A percentile compares a stretch with the other conserved stretches of the same genome.
Conservation (phyloP, 768 basidiomycete species). For the Hebeloma cylindrosporum region DNA sequence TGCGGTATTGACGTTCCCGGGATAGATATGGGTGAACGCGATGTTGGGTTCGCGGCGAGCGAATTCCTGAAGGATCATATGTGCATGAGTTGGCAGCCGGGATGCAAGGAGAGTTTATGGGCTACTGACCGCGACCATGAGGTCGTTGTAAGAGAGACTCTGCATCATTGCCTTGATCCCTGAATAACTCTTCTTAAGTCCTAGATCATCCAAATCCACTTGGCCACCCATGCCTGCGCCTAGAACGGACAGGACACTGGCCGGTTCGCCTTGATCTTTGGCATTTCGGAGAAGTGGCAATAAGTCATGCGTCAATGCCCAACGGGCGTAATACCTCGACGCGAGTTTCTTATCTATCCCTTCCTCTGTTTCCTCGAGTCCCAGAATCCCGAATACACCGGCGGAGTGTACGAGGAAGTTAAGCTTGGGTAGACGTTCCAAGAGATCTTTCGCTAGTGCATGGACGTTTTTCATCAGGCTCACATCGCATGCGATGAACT, state of each 20-base stretch:
- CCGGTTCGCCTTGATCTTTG: constrained; percentile 34
- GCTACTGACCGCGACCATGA: constrained; percentile 34
- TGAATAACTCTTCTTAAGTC: constrained; percentile 35
- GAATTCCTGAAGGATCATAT: constrained; percentile 29
- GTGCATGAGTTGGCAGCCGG: not conserved
- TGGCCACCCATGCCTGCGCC: constrained; percentile 26
- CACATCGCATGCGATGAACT: constrained; percentile 43
- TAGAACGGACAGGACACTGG: constrained; percentile 38
- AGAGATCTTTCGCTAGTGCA: constrained; percentile 28
- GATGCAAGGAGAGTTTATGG: not conserved
- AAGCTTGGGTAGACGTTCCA: constrained; percentile 32
- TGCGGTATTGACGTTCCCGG: constrained; percentile 39
- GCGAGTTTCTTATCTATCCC: constrained; percentile 42
- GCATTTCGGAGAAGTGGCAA: constrained; percentile 38
- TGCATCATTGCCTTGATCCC: constrained; percentile 25
- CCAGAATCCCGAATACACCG: constrained; percentile 31
- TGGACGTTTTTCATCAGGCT: constrained; percentile 40
- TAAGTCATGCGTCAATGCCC: constrained; percentile 38
- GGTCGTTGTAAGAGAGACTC: constrained; percentile 36
- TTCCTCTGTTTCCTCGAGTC: constrained; percentile 40
- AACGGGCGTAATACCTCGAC: constrained; percentile 40
- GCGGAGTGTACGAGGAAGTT: constrained; percentile 43
- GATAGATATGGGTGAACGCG: constrained; percentile 43
- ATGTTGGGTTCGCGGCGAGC: constrained; percentile 39
- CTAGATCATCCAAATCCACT: constrained; percentile 39